phyloP scores from a whole-genome alignment of 306 rosid genomes.

The Cucumis cinereus region DNA sequence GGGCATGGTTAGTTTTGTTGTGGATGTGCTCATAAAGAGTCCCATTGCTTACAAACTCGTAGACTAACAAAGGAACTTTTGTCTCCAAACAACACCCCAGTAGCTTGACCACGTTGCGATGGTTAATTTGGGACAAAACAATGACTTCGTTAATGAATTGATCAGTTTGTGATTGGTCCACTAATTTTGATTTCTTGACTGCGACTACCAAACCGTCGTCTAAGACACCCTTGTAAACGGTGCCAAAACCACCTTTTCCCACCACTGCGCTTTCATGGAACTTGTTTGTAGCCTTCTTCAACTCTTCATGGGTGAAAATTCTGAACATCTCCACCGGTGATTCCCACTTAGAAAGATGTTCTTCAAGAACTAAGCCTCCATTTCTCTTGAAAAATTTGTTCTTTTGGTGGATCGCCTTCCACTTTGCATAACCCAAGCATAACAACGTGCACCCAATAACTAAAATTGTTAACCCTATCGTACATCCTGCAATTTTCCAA shows the following conservation, averaged over 20 bases:
- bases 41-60: conserved; percentile 25
- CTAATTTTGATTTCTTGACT: conserved; percentile 26
- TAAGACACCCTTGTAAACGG: conserved; percentile 22
- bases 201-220: conserved; percentile 4
- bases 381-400: conserved; percentile 19
- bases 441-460: conserved; percentile 10
- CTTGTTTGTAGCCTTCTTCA: conserved; percentile 30
- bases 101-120: conserved; percentile 31
- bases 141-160: conserved; percentile 34
- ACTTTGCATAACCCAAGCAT: conserved; percentile 15
- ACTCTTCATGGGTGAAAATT: conserved; percentile 14
- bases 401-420: conserved; percentile 13
- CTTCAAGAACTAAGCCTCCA: conserved; percentile 23
- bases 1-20: not conserved
- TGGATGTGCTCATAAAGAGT: conserved; percentile 22
- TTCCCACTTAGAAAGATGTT: conserved; percentile 8
- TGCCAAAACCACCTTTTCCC: conserved; percentile 30
- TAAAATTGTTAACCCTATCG: not conserved
- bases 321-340: not conserved
- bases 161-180: conserved; percentile 16
- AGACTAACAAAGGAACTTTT: conserved; percentile 31
- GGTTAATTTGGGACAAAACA: conserved; percentile 34
- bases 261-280: conserved; percentile 15
- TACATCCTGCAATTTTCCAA: conserved; percentile 12
- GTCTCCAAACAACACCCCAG: conserved; percentile 39